These are phyloP conservation scores for Neonectria neomacrospora DNA, from an alignment of 2,329 filamentous ascomycete genomes.

Conservation along the genomic window DNA sequence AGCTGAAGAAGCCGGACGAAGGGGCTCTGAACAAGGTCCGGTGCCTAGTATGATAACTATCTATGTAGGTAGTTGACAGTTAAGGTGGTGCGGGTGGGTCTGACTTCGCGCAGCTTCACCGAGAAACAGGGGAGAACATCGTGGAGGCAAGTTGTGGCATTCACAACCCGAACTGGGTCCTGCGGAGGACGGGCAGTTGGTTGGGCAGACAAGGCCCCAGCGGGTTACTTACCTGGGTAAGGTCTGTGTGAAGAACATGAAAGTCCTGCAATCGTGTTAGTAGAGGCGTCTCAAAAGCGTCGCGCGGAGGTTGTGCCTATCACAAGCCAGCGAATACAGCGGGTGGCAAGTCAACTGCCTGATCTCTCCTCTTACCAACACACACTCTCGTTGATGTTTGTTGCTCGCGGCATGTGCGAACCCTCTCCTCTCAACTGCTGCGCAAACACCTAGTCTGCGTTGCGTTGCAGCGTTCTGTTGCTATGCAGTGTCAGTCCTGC, in stretches of 20 bases:
- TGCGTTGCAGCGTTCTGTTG: constrained; percentile 10
- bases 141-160: constrained; percentile 12
- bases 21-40: not conserved
- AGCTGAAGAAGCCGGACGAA: not conserved
- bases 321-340: constrained; percentile 6
- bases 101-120: not conserved
- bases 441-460: constrained; percentile 30
- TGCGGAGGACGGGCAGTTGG: too few relatives aligned
- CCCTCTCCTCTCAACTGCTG: constrained; percentile 18
- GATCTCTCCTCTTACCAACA: not conserved
- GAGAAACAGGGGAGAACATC: not conserved
- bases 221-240: not conserved
- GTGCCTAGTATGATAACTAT: not conserved
- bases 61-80: not conserved
- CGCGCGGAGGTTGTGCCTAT: not conserved
- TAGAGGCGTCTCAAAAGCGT: not conserved
- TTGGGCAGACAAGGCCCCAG: not conserved
- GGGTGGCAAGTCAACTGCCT: not conserved
- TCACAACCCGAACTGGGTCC: not conserved
- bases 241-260: not conserved
- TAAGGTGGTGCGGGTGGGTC: not conserved
- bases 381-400: not conserved
- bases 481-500: not conserved
- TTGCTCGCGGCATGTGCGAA: constrained; percentile 15
- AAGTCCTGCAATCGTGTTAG: not conserved